These are phyloP conservation scores for Peronospora farinosa DNA, from an alignment of 352 stramenopile genomes.

Conservation along the genomic window DNA sequence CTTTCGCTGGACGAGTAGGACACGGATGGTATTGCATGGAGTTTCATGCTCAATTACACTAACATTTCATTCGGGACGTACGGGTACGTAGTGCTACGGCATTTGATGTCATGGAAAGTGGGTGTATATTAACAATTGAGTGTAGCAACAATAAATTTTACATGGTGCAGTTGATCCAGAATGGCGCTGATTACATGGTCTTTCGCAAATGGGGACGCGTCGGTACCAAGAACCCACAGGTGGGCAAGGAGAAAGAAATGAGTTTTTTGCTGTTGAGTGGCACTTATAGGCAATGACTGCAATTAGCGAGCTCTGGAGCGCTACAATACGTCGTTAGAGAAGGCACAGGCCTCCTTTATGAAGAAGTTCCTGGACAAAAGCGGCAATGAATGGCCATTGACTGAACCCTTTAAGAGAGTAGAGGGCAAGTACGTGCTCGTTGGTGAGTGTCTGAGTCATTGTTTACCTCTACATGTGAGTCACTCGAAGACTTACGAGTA, in stretches of 20 bases:
- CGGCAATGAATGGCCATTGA: slow-evolving; percentile 55
- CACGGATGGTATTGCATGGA: slow-evolving; percentile 43
- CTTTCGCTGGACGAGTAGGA: slow-evolving; percentile 25
- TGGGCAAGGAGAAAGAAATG: neutral
- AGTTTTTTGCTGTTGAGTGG: no score
- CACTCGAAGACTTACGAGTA: neutral
- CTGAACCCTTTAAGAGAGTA: slow-evolving; percentile 36
- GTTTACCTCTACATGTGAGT: no score
- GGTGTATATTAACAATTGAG: neutral
- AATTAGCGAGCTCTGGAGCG: neutral
- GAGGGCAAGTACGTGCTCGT: slow-evolving; percentile 61
- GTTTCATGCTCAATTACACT: slow-evolving; percentile 65
- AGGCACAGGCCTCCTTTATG: slow-evolving; percentile 35
- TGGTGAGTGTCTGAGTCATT: slow-evolving; percentile 23
- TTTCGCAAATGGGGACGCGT: slow-evolving; percentile 70
- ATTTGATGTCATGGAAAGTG: neutral
- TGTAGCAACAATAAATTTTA: slow-evolving; percentile 77
- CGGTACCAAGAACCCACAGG: slow-evolving; percentile 46
- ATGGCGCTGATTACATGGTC: slow-evolving; percentile 34
- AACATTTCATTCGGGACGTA: slow-evolving; percentile 49
- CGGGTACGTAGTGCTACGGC: slow-evolving; percentile 20
- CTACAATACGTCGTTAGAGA: slow-evolving; percentile 18
- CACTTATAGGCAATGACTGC: no score
- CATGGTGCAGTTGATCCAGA: slow-evolving; percentile 54
- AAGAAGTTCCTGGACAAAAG: slow-evolving; percentile 53